Conservation (phyloP, 2,329 filamentous ascomycete genomes). For the Scedosporium dehoogii region DNA sequence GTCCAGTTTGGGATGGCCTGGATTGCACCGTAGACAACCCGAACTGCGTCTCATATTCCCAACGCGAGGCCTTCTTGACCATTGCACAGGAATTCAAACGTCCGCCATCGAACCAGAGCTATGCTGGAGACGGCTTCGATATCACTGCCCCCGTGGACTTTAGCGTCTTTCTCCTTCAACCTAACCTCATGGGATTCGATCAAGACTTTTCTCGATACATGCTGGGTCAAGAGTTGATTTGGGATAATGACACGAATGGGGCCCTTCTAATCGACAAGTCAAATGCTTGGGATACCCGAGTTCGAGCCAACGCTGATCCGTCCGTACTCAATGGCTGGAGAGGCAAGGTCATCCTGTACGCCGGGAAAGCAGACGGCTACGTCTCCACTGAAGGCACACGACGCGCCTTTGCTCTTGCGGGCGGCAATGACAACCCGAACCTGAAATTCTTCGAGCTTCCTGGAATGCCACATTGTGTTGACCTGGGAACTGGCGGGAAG, state of each 20-base stretch:
- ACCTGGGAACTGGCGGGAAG: conserved; percentile 15
- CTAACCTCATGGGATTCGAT: conserved; percentile 13
- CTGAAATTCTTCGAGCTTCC: conserved; percentile 41
- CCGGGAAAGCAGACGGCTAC: conserved; percentile 27
- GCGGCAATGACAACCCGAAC: conserved; percentile 22
- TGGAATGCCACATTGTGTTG: conserved; percentile 40
- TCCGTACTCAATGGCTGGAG: conserved; percentile 16
- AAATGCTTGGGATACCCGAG: conserved; percentile 9
- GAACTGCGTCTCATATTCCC: neutral
- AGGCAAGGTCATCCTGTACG: conserved; percentile 31
- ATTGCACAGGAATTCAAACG: neutral
- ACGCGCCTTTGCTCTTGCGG: conserved; percentile 21
- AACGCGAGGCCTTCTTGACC: neutral
- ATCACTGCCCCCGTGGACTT: neutral
- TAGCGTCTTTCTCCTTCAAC: neutral
- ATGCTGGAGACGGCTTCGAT: neutral
- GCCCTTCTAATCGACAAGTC: neutral
- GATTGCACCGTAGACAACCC: neutral
- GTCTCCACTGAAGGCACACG: conserved; percentile 21
- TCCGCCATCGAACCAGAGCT: neutral
- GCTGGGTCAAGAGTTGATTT: conserved; percentile 9
- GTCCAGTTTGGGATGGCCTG: neutral
- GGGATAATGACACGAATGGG: conserved; percentile 3
- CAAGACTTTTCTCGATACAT: conserved; percentile 25
- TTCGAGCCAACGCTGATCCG: conserved; percentile 12